A percentile compares a stretch with the other conserved stretches of the same genome.
Evolutionary conservation across 1,139 yeast genomes (phyloP).

Genomic region (Yamadazyma sp.): DNA sequence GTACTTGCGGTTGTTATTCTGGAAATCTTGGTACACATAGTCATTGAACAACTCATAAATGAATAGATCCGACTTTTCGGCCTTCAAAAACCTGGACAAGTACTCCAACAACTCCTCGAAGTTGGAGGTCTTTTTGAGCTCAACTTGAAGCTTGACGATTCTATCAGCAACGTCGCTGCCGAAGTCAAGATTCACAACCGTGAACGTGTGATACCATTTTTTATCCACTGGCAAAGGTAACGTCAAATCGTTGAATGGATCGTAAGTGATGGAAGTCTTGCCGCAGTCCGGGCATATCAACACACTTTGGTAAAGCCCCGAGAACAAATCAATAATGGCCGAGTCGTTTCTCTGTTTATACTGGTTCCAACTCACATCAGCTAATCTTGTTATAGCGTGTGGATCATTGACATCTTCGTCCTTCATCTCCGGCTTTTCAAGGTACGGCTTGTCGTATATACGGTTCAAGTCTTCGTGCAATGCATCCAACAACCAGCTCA

Average conservation of each 20-base stretch:
- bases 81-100: conserved; percentile 51
- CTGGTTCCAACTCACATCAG: conserved; percentile 77
- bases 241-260: conserved; percentile 90
- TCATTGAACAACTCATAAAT: conserved; percentile 72
- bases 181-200: conserved; percentile 59
- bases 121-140: conserved; percentile 64
- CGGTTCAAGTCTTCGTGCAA: conserved; percentile 92
- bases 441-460: conserved; percentile 76
- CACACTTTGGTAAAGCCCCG: conserved; percentile 88
- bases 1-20: conserved; percentile 56
- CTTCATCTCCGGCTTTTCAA: conserved; percentile 81
- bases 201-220: conserved; percentile 69
- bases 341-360: conserved; percentile 85
- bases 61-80: conserved; percentile 47
- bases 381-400: conserved; percentile 58
- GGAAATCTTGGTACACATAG: conserved; percentile 70
- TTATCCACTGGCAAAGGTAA: conserved; percentile 81
- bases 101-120: conserved; percentile 65
- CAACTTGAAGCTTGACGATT: conserved; percentile 59
- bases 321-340: conserved; percentile 78
- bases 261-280: conserved; percentile 85
- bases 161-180: conserved; percentile 17
- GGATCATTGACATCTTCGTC: conserved; percentile 59
- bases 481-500: conserved; percentile 87
- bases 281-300: conserved; percentile 83